Evolutionary conservation across 2,329 filamentous ascomycete genomes (phyloP).

Genomic region (Arthrobotrys musiformis): DNA sequence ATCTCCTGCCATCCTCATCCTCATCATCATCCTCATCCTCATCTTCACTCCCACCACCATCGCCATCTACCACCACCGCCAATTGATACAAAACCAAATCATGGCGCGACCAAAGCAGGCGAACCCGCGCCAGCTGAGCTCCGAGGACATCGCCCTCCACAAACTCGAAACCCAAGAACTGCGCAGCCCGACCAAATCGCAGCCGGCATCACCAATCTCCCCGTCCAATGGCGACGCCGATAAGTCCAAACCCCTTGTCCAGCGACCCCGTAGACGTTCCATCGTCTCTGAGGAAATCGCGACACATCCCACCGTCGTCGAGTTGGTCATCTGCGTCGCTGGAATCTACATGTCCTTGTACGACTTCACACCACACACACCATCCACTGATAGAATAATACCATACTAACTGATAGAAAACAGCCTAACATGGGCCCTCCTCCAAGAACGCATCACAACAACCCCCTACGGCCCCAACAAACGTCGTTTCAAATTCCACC

Average conservation of each 20-base stretch:
- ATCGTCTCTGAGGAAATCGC: slow-evolving; percentile 47
- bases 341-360: slow-evolving; percentile 99
- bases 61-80: neutral
- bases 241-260: slow-evolving; percentile 26
- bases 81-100: neutral
- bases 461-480: slow-evolving; percentile 78
- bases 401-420: neutral
- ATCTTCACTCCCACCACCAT: neutral
- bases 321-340: slow-evolving; percentile 85
- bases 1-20: neutral
- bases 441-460: slow-evolving; percentile 97
- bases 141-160: slow-evolving; percentile 53
- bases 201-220: slow-evolving; percentile 43
- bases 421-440: slow-evolving; percentile 92
- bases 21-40: neutral
- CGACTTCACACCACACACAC: slow-evolving; percentile 58
- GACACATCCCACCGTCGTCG: slow-evolving; percentile 66
- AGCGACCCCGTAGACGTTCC: slow-evolving; percentile 42
- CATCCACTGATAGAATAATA: neutral
- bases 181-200: slow-evolving; percentile 48
- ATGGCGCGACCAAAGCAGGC: slow-evolving; percentile 55
- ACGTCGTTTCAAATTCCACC: slow-evolving; percentile 89
- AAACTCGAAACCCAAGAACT: slow-evolving; percentile 50
- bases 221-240: slow-evolving; percentile 42
- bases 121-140: slow-evolving; percentile 52